phyloP scores from a whole-genome alignment of 2,329 filamentous ascomycete genomes.

The Purpureocillium lavendulum region DNA sequence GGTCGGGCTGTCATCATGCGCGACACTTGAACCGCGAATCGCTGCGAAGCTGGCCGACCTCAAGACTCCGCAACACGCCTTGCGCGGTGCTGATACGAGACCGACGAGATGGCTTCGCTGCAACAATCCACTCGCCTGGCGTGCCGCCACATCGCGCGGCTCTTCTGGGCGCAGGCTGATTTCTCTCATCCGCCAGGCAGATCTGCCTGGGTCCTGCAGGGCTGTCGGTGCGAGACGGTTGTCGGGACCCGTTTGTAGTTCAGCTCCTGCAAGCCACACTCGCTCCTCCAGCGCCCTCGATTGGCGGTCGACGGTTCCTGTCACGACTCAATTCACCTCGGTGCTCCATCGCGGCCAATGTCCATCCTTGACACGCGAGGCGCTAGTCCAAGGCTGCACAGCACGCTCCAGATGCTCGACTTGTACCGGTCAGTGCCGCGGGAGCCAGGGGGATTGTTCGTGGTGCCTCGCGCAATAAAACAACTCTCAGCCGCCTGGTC shows the following conservation, averaged over 20 bases:
- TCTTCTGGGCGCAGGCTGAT: background rate
- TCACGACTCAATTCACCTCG: slow-evolving; percentile 1
- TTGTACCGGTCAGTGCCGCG: no score
- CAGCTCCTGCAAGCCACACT: slow-evolving; percentile 28
- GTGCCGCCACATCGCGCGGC: no score
- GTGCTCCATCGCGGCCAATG: no score
- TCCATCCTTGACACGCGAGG: no score
- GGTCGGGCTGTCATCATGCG: no score
- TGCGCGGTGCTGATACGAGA: no score
- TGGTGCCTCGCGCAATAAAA: background rate
- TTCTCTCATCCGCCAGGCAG: background rate
- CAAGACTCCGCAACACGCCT: no score
- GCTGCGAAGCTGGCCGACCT: no score
- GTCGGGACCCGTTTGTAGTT: slow-evolving; percentile 8
- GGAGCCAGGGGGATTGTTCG: background rate
- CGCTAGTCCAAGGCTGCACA: slow-evolving; percentile 14
- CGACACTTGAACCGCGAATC: no score
- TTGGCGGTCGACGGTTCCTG: slow-evolving; percentile 9
- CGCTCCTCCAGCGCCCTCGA: slow-evolving; percentile 8
- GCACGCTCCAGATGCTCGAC: background rate
- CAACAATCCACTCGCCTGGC: no score
- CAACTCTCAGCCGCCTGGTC: slow-evolving; percentile 1
- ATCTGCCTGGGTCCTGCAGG: background rate
- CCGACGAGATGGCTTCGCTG: no score
- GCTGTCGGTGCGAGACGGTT: no score